These are phyloP conservation scores for Hypoxylon sp. DNA, from an alignment of 2,329 filamentous ascomycete species.

Conservation along the genomic window DNA sequence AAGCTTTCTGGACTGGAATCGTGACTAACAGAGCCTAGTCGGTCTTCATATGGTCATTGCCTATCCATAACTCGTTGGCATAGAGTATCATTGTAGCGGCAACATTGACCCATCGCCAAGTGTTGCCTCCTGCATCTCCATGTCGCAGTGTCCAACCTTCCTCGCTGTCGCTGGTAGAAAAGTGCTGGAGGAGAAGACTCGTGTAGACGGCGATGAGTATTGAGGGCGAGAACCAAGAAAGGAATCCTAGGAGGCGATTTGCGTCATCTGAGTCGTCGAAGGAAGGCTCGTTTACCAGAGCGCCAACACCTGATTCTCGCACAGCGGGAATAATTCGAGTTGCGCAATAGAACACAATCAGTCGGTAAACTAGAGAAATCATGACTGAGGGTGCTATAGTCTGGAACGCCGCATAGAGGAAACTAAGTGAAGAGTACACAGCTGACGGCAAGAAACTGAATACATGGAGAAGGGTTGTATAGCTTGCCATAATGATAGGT, in stretches of 20 bases:
- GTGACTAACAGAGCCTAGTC: conserved; percentile 64
- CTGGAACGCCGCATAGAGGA: conserved; percentile 91
- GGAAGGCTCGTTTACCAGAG: conserved; percentile 84
- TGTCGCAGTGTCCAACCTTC: conserved; percentile 88
- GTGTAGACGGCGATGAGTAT: conserved; percentile 97
- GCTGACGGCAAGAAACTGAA: conserved; percentile 86
- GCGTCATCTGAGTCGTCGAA: conserved; percentile 88
- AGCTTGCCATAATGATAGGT: conserved; percentile 98
- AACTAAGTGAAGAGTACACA: conserved; percentile 84
- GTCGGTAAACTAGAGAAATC: conserved; percentile 92
- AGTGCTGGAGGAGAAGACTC: conserved; percentile 94
- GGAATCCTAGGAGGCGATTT: conserved; percentile 80
- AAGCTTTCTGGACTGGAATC: conserved; percentile 6
- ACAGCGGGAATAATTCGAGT: conserved; percentile 96
- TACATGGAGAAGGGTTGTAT: conserved; percentile 88
- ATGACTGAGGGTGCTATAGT: conserved; percentile 96
- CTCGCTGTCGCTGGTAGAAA: conserved; percentile 79
- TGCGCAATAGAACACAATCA: conserved; percentile 94
- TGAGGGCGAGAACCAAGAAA: conserved; percentile 94
- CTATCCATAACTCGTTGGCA: conserved; percentile 88
- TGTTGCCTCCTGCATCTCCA: conserved; percentile 83
- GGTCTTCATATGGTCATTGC: conserved; percentile 93
- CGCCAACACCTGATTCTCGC: conserved; percentile 84
- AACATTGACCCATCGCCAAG: conserved; percentile 95
- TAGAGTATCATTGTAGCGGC: conserved; percentile 91